Evolutionary conservation across 2,329 filamentous ascomycete genomes (phyloP).

Genomic region (Leptographium radiaticola): DNA sequence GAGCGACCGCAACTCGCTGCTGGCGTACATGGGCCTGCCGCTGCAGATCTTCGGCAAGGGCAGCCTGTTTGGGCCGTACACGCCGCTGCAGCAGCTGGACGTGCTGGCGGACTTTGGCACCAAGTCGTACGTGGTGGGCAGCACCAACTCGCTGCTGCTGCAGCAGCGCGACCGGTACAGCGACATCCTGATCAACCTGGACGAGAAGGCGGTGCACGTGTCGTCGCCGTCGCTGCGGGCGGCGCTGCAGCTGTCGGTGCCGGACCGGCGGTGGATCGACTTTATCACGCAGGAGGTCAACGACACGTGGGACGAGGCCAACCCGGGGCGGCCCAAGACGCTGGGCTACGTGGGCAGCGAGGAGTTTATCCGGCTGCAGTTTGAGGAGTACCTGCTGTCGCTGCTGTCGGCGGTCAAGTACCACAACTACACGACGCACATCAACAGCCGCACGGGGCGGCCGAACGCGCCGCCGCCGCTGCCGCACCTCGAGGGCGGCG

Average conservation of each 20-base stretch:
- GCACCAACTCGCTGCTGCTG: constrained; percentile 84
- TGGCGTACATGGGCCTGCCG: constrained; percentile 89
- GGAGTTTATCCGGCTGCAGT: constrained; percentile 93
- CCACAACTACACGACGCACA: constrained; percentile 52
- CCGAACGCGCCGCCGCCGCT: constrained; percentile 25
- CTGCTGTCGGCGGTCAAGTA: constrained; percentile 85
- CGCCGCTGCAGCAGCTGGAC: constrained; percentile 83
- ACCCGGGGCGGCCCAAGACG: constrained; percentile 81
- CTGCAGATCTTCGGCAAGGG: constrained; percentile 94
- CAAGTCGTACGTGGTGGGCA: constrained; percentile 94
- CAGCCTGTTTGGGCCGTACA: constrained; percentile 92
- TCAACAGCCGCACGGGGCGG: constrained; percentile 40
- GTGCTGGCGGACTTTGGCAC: constrained; percentile 85
- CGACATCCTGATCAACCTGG: constrained; percentile 91
- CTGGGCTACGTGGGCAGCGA: constrained; percentile 92
- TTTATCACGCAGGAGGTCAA: constrained; percentile 85
- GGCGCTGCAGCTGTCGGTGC: constrained; percentile 66
- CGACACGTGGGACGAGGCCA: constrained; percentile 90
- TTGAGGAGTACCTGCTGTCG: constrained; percentile 89
- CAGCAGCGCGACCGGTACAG: constrained; percentile 94
- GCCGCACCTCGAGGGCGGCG: constrained; percentile 55
- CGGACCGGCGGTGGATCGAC: constrained; percentile 93
- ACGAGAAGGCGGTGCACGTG: constrained; percentile 76
- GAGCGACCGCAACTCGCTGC: constrained; percentile 78
- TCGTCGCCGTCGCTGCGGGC: constrained; percentile 64